These are phyloP conservation scores for Hyaloperonospora brassicae DNA, from an alignment of 352 stramenopile species.

Conservation along the genomic window DNA sequence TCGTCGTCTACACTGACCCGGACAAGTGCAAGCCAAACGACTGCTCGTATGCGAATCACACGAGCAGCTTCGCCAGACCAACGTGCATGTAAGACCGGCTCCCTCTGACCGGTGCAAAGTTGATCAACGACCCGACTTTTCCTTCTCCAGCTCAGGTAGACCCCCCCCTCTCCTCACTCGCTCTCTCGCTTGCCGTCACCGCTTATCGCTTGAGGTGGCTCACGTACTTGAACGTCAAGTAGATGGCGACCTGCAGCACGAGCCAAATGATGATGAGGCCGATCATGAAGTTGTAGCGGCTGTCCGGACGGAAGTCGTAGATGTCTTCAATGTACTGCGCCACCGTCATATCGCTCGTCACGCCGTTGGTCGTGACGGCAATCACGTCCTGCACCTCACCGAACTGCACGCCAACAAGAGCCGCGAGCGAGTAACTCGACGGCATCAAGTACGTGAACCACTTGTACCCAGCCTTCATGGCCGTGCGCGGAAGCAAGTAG, in stretches of 20 bases:
- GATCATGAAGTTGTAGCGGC: constrained; percentile 41
- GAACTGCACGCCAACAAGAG: constrained; percentile 33
- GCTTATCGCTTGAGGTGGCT: constrained; percentile 5
- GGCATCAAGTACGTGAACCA: constrained; percentile 62
- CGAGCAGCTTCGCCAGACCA: too few relatives aligned
- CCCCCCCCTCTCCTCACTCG: too few relatives aligned
- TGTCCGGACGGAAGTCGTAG: constrained; percentile 47
- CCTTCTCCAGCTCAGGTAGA: too few relatives aligned
- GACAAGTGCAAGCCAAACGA: too few relatives aligned
- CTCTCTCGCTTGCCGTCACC: too few relatives aligned
- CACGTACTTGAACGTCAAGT: constrained; percentile 7
- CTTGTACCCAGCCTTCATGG: constrained; percentile 57
- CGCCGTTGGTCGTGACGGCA: constrained; percentile 2
- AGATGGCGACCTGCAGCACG: constrained; percentile 27
- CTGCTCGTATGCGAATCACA: too few relatives aligned
- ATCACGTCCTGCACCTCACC: constrained; percentile 30
- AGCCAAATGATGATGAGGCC: constrained; percentile 49
- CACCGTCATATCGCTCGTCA: constrained; percentile 22
- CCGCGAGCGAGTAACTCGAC: constrained; percentile 45
- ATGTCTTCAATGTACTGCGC: constrained; percentile 27
- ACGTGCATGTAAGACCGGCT: too few relatives aligned
- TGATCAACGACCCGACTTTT: too few relatives aligned
- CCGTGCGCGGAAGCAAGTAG: constrained; percentile 41
- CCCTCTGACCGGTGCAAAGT: too few relatives aligned
- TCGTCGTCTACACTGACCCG: too few relatives aligned